A percentile compares a stretch with the other conserved stretches of the same genome.
These are phyloP conservation scores for Colletotrichum viniferum DNA, from an alignment of 2,329 filamentous ascomycete genomes.

Conservation along the genomic window DNA sequence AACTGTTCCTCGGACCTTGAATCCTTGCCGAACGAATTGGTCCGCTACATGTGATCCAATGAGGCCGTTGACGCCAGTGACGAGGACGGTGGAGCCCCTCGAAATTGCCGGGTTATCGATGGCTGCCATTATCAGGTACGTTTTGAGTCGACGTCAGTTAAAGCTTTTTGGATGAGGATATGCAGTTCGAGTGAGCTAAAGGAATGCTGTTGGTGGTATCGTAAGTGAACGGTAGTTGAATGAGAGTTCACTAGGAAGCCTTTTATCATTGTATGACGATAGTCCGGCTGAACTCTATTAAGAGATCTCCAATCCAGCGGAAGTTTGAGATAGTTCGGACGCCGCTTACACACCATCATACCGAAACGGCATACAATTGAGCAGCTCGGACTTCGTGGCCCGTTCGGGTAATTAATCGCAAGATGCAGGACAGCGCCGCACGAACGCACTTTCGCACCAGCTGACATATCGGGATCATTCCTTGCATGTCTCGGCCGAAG, in stretches of 20 bases:
- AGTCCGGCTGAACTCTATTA: background rate
- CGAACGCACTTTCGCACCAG: background rate
- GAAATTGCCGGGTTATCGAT: conserved; percentile 22
- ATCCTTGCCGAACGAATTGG: conserved; percentile 42
- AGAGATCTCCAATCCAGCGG: background rate
- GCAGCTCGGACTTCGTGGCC: background rate
- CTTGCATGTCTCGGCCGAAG: background rate
- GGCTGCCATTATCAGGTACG: background rate
- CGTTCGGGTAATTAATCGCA: background rate
- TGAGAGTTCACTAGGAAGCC: background rate
- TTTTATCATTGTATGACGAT: background rate
- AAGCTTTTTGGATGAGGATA: background rate
- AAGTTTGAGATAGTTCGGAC: background rate
- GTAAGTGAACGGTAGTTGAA: rapidly evolving
- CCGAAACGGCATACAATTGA: background rate
- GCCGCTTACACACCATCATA: background rate
- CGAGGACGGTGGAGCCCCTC: conserved; percentile 37
- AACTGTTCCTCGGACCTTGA: conserved; percentile 48
- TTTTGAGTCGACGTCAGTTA: background rate
- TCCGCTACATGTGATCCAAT: conserved; percentile 44
- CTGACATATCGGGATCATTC: background rate
- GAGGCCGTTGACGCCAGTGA: conserved; percentile 47
- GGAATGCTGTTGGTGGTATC: background rate
- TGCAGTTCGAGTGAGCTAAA: background rate
- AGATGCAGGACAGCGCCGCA: background rate